Base-by-base conservation (phyloP, 2,329 filamentous ascomycete species). In the Cladophialophora immunda region DNA sequence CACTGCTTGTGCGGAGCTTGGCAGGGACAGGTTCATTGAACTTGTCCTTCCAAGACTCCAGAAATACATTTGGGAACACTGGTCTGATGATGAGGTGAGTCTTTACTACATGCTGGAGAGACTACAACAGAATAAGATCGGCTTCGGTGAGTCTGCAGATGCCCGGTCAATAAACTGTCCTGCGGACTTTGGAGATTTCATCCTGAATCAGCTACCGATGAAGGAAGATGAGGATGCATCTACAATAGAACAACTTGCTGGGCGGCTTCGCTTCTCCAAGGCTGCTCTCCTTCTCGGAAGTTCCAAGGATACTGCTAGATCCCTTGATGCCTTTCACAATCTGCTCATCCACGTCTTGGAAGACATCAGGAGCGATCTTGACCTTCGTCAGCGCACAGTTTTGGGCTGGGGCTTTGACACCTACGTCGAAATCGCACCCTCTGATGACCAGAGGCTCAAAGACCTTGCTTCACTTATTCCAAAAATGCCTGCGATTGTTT, bases 41-140 rank as follows among this genome's bases (percentile, higher is more conserved):
- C 82, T 97, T n/a, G 85, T 97, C 34, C 83, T 94, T 7, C 90
- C 88, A 41, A 89, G 92, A 65, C 93, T 98, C 72, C 92, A 96
- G 77, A 92, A 87, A 86, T 97, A 95, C 73, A 84, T 97, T 68
- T 82, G 89, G 34, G 85, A 85, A 6, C 89, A 92, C 72, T 96
- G 92, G 92, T 86, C 71, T 76, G 83, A 74, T 84, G 75, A 92
- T 59, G 89, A 92, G 75, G 86, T 90, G 69, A 85, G 90, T 68
- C 63, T 71, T n/a, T 64, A 66, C 29, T 68, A 70, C 53, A 56
- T 67, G 19, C 63, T 72, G 22, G 66, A 72, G 58, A 62, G 61
- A 27, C 55, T 73, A 8, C 55, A 50, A 4, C 34, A 64, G n/a
- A 50, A 56, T 30, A 47, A 50, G 17, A 34, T 67, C 29, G 32